Base-by-base conservation (phyloP, 371 early-diverging fungal species). In the Enteropsectra breve region DNA sequence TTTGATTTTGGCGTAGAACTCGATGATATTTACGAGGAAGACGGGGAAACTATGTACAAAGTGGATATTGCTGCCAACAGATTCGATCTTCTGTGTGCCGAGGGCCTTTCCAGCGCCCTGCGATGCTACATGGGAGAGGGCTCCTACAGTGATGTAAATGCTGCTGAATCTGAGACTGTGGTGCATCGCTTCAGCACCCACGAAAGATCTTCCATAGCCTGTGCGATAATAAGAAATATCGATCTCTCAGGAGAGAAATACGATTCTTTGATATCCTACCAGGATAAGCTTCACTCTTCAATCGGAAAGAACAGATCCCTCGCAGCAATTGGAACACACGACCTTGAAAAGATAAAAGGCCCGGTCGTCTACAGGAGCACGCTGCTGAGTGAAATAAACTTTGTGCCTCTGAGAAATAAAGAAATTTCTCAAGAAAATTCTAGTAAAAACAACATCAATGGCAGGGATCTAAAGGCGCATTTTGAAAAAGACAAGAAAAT, bases 41-140 rank as follows among this genome's bases (percentile, higher is more conserved):
- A 72, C 26, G 34, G 89, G 49, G 82, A 89, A 58, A 82, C 85
- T 37, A 78, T 89, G 68, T 87, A 91, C 78, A 91, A 92, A 80
- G 92, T 98, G 76, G 99, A 99, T 70, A 90, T 97, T 69, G 92
- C 97, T 53, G 96, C 97, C 69, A 99, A 99, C 84, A 85, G 95
- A 87, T 93, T 86, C 70, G 77, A 76, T 70, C 48, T 80, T 26
- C 54, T 79, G 1, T 79, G 75, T 54, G 15, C 68, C 3, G 63
- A 68, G 37, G 79, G 79, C 28, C 50, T 79, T 33, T 38, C 45
- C 11, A 34, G 60, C 21, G 69, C 74, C 11, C 24, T 79, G 15
- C 30, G 21, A 11, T 58, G 62, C 8, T 79, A 74, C 62, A 36
- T 79, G 21, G 53, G 46, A 26, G 55, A 49, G 18, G 34, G 23